Base-by-base conservation (phyloP, 495 filamentous ascomycete genomes). In the Penicillium bovifimosum region DNA sequence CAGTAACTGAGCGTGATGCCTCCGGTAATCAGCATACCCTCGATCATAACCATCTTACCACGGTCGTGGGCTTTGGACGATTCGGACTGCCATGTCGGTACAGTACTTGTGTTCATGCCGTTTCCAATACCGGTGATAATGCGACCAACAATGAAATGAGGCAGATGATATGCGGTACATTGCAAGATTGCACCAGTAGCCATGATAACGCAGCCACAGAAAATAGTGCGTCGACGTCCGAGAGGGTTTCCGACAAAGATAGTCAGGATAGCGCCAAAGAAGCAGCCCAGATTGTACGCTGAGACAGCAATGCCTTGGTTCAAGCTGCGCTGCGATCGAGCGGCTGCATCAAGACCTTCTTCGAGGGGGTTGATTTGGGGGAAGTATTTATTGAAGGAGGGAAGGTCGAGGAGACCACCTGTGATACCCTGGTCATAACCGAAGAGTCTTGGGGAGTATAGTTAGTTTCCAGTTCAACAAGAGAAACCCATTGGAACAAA, bases 1-100 rank as follows among this genome's bases (percentile, higher is more conserved):
- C 86, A 91, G 66, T 90, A 86, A 49, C 75, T 79, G 53, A 89
- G 63, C 49, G 78, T 80, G 52, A 88, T 80, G 39, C 87, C 86
- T 11, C 74, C 77, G 0, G 85, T 85, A 52, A 87, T 85, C 38
- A 87, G 67, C 39, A 82, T 65, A 54, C 80, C 84, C 65, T 88
- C 84, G 41, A 90, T 82, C 84, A 89, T 87, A 54, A 90, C 84
- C 58, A 90, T 70, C 54, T 86, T 86, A 13, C 88, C 87, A 54
- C 86, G 78, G 51, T 82, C 76, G 54, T 88, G 82, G 0, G 85
- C 75, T 54, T 83, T 84, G 16, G 82, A 81, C 5, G 82, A 86
- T 60, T 91, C 87, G 0, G 85, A 85, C 58, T 89, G 68, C 68
- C 68, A 71, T 9, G 64, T 67, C 0, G 70, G 70, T 8, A 74